Conservation (phyloP, 441 rosid genomes). For the Populus hybrid region DNA sequence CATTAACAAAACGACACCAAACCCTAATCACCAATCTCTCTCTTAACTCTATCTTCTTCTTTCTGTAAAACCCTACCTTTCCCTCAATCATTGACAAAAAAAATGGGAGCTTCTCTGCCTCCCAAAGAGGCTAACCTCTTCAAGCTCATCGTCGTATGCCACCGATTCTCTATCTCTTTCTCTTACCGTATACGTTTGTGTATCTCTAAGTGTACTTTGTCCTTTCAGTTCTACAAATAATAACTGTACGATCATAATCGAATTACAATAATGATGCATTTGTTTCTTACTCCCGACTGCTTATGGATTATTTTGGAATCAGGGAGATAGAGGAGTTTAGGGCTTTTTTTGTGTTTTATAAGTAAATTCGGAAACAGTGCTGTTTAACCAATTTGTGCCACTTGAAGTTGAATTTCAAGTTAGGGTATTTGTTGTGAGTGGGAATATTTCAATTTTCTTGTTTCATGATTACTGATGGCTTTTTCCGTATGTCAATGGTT, state of each 20-base stretch:
- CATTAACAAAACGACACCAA: neutral
- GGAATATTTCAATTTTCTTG: neutral
- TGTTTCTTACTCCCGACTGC: neutral
- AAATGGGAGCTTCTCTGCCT: conserved; percentile 99
- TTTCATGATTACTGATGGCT: neutral
- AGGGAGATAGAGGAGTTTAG: neutral
- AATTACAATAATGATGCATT: neutral
- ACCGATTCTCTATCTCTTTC: conserved; percentile 27
- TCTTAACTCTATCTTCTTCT: neutral
- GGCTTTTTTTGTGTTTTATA: neutral
- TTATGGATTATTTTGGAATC: conserved; percentile 19
- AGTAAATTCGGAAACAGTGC: neutral
- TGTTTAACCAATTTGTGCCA: neutral
- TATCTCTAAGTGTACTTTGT: neutral
- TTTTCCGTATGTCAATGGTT: neutral
- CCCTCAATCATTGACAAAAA: conserved; percentile 1
- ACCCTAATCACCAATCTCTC: conserved; percentile 6
- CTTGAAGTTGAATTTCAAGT: neutral
- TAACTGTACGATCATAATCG: neutral
- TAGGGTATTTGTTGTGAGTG: conserved; percentile 5
- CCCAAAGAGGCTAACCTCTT: conserved; percentile 99
- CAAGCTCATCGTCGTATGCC: conserved; percentile 98
- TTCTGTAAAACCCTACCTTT: conserved; percentile 9
- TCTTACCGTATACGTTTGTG: neutral
- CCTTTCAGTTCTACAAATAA: neutral